Evolutionary conservation across 768 basidiomycete genomes (phyloP).

Genomic region (Hygrocybe coccinea): DNA sequence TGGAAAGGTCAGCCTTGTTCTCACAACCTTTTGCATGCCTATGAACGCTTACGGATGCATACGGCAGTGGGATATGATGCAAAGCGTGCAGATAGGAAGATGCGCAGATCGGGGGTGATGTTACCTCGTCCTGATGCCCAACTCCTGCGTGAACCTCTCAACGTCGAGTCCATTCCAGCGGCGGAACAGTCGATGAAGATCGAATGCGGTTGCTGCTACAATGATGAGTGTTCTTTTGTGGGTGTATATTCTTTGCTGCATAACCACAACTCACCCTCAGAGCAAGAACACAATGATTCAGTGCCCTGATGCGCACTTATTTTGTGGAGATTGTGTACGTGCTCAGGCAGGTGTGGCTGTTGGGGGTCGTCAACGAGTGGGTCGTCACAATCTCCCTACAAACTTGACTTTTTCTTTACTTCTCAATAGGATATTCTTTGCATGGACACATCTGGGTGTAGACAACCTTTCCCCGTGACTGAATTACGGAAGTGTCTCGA

Average conservation of each 20-base stretch:
- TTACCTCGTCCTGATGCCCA: neutral
- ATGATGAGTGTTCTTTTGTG: constrained; percentile 1
- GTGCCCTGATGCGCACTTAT: constrained; percentile 1
- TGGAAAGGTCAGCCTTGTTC: neutral
- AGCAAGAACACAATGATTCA: neutral
- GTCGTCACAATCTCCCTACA: neutral
- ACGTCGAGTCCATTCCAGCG: neutral
- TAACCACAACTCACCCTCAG: neutral
- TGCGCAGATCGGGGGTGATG: no score
- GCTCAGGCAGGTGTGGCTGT: neutral
- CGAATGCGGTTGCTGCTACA: constrained; percentile 1
- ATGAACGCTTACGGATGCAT: neutral
- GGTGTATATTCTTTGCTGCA: neutral
- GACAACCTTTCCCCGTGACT: neutral
- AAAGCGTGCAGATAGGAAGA: neutral
- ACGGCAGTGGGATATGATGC: neutral
- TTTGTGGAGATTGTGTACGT: neutral
- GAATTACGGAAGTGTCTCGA: neutral
- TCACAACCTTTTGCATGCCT: neutral
- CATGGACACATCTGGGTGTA: constrained; percentile 2
- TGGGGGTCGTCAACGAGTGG: neutral
- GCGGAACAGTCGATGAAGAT: neutral
- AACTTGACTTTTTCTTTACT: no score
- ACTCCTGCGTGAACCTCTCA: neutral
- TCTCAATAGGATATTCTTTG: neutral